A percentile compares a stretch with the other conserved stretches of the same genome.
Conservation (phyloP, 495 filamentous ascomycete genomes). For the Penicillium coffeae region DNA sequence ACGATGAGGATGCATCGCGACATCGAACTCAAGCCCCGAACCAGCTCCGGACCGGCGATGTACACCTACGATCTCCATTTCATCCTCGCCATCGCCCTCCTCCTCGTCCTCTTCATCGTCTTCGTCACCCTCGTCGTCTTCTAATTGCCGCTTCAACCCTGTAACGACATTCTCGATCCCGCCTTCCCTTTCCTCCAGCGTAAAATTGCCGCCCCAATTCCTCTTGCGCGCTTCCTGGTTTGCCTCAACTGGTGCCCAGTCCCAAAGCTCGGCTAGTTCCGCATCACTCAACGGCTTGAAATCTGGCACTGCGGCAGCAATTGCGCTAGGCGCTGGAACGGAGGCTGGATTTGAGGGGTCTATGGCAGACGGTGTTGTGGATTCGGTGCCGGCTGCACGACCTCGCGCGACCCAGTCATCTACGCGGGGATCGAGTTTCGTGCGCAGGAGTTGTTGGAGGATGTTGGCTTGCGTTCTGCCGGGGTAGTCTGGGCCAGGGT, state of each 20-base stretch:
- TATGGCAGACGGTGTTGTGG: conserved; percentile 2
- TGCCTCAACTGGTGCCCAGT: conserved; percentile 49
- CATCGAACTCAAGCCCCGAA: conserved; percentile 41
- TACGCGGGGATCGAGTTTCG: conserved; percentile 73
- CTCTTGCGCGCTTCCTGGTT: conserved; percentile 46
- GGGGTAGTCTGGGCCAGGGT: conserved; percentile 74
- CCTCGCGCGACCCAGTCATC: conserved; percentile 69
- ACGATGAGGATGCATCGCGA: conserved; percentile 33
- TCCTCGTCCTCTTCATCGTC: conserved; percentile 50
- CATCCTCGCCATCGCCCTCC: conserved; percentile 50
- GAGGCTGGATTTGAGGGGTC: conserved; percentile 3
- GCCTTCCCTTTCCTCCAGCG: conserved; percentile 60
- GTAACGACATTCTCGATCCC: conserved; percentile 70
- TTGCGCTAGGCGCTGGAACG: not conserved
- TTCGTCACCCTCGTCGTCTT: conserved; percentile 51
- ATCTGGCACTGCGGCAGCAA: conserved; percentile 3
- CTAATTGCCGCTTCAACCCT: conserved; percentile 55
- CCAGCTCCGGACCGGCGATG: conserved; percentile 35
- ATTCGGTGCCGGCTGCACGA: conserved; percentile 34
- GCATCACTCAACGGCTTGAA: conserved; percentile 34
- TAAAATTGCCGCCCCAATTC: conserved; percentile 61
- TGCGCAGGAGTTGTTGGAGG: conserved; percentile 65
- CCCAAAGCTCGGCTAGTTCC: conserved; percentile 43
- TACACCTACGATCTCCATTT: conserved; percentile 44
- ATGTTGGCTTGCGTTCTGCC: conserved; percentile 62